Evolutionary conservation across 305 asterid species (phyloP).

Genomic region (Solanum hybrid): DNA sequence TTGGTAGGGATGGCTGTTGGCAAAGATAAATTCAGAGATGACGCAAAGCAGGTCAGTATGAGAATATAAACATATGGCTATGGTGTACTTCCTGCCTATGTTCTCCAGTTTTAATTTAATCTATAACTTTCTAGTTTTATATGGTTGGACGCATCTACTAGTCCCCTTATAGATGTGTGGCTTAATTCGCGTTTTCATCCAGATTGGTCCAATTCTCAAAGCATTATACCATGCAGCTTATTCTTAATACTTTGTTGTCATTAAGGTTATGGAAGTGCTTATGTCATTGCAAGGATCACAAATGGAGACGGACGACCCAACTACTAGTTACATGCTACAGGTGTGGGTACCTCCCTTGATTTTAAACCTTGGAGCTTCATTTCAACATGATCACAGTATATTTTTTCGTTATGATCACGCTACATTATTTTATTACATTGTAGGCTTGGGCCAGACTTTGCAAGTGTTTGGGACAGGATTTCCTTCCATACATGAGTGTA

Average conservation of each 20-base stretch:
- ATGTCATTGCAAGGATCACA: constrained; percentile 23
- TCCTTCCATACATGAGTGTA: constrained; percentile 92
- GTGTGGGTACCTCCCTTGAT: not conserved
- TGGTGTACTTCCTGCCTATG: not conserved
- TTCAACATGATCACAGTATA: not conserved
- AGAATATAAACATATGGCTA: not conserved
- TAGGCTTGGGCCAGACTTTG: constrained; percentile 99
- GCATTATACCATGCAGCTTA: not conserved
- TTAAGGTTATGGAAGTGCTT: constrained; percentile 27
- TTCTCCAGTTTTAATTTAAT: not conserved
- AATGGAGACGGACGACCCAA: constrained; percentile 25
- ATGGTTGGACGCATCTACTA: not conserved
- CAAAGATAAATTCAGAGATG: constrained; percentile 17
- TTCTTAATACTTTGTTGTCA: not conserved
- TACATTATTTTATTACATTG: constrained; percentile 12
- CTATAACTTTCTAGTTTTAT: not conserved
- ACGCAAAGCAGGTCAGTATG: constrained; percentile 16
- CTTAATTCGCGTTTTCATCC: not conserved
- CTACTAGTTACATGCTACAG: constrained; percentile 26
- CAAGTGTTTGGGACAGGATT: constrained; percentile 98
- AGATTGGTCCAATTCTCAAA: not conserved
- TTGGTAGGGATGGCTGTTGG: constrained; percentile 25
- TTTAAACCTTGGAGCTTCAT: not conserved
- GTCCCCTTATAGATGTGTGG: not conserved
- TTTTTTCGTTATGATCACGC: not conserved